Evolutionary conservation across 768 basidiomycete species (phyloP).

Genomic region (Tylopilus felleus): DNA sequence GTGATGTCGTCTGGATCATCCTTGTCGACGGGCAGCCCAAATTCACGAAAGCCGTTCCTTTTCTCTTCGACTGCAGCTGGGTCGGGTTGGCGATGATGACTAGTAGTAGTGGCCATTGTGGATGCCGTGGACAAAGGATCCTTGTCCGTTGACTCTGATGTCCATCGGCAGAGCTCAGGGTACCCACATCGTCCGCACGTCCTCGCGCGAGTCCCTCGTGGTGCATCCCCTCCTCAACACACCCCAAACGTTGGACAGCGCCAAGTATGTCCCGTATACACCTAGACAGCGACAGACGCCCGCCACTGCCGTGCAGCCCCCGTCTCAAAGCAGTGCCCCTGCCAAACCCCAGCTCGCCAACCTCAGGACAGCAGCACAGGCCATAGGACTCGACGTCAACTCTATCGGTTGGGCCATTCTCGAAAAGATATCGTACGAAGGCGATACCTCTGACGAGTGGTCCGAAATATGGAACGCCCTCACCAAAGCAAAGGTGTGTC

Average conservation of each 20-base stretch:
- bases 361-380: conserved; percentile 69
- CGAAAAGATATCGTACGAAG: conserved; percentile 59
- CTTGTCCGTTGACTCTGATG: conserved; percentile 23
- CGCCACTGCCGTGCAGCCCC: background rate
- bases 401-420: conserved; percentile 76
- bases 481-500: conserved; percentile 61
- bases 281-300: conserved; percentile 63
- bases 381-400: conserved; percentile 58
- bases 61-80: conserved; percentile 1
- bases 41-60: conserved; percentile 27
- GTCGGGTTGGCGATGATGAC: conserved; percentile 12
- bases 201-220: conserved; percentile 52
- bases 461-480: conserved; percentile 63
- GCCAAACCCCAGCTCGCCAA: conserved; percentile 67
- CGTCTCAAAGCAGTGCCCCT: background rate
- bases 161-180: background rate
- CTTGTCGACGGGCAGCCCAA: conserved; percentile 5
- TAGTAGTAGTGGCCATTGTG: background rate
- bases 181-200: conserved; percentile 37
- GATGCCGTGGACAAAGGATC: background rate
- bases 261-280: conserved; percentile 74
- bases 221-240: conserved; percentile 64
- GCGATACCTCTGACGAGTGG: conserved; percentile 59
- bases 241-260: background rate
- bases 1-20: conserved; percentile 23